Evolutionary conservation across 1,139 yeast genomes (phyloP), one percentile per base, ranked within the genome.

Genomic region (Hemisphaericaspora xylanilytica): DNA sequence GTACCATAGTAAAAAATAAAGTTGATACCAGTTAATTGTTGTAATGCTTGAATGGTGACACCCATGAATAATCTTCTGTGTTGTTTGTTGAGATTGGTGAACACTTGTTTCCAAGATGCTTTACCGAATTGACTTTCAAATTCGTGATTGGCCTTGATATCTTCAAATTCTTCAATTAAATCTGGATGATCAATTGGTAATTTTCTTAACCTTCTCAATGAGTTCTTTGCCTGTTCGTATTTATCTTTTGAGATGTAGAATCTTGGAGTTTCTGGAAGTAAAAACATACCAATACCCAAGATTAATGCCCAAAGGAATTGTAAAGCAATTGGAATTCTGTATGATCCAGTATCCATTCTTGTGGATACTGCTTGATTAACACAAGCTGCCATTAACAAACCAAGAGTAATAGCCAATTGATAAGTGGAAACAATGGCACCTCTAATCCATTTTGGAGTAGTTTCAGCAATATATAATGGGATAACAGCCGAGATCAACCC

Each of bases 261-360:
- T 65, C 94, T 75, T 49, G 94, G 89, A 30, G 90, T 80, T 63
- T 85, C 94, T 43, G 94, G 94, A 62, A 83, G 75, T 26, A 73
- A 66, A 37, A 71, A 49, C 78, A 83, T 76, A 57, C 85, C 90
- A 26, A 53, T 40, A 15, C 67, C 60, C 47, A 73, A 64, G 21
- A 75, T 51, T 9, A 62, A 42, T 22, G 69, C 52, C 68, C 68
- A 65, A 9, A 55, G 41, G 47, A 70, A 67, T 41, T 74, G 75
- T 32, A 75, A 47, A 47, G 84, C 85, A 55, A 80, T 63, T 40
- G 80, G 81, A 46, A 78, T 70, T 70, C 84, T 75, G 79, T 82
- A 80, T 58, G 80, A 80, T 24, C 75, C 73, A 29, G 80, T 67
- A 51, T 69, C 70, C 44, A 61, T 52, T 51, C 67, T 58, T 38